Percentiles rank a stretch among this genome's conserved stretches.
phyloP scores from a whole-genome alignment of 208 protist genomes.

The Giardia duodenalis region DNA sequence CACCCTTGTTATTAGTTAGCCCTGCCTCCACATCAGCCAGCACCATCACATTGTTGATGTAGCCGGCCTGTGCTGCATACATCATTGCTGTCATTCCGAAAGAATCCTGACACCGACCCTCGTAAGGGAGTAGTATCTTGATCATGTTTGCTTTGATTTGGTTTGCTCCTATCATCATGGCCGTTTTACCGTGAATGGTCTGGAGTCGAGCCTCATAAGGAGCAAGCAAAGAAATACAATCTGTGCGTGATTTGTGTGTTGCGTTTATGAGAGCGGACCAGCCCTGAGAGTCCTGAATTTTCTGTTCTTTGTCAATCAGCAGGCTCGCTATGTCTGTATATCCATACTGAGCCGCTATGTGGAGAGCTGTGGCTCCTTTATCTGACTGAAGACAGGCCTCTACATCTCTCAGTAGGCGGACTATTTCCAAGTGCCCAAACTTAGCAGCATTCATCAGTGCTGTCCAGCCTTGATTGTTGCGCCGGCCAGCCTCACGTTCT shows the following conservation, averaged over 20 bases:
- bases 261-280: not conserved
- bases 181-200: not conserved
- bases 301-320: not conserved
- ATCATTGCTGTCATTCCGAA: not conserved
- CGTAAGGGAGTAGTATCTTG: not conserved
- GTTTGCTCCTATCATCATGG: not conserved
- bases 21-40: no score
- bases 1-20: no score
- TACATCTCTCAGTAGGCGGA: not conserved
- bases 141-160: not conserved
- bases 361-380: not conserved
- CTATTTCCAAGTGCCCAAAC: not conserved
- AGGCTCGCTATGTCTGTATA: not conserved
- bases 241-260: not conserved
- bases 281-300: not conserved
- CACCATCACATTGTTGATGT: not conserved
- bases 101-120: not conserved
- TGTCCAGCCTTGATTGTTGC: not conserved
- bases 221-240: not conserved
- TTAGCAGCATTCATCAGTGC: not conserved
- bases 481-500: not conserved
- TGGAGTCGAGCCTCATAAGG: not conserved
- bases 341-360: not conserved
- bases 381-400: not conserved
- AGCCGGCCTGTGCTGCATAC: not conserved